These are phyloP conservation scores for Nitzschia inconspicua DNA, from an alignment of 108 stramenopile species.

Conservation along the genomic window DNA sequence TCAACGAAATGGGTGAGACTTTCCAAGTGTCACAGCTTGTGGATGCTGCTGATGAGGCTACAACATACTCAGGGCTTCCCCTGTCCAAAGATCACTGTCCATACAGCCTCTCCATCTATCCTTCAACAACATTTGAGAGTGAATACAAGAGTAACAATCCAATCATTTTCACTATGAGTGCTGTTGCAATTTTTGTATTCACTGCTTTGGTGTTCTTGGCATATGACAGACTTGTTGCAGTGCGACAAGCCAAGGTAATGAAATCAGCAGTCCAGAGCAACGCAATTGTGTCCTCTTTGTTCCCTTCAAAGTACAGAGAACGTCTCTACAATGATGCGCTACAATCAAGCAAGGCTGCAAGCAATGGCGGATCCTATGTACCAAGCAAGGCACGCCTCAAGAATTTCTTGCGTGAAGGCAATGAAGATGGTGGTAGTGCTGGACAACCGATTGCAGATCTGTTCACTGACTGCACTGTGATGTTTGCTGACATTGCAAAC, in stretches of 20 bases:
- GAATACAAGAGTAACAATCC: neutral
- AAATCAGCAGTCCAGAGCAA: slow-evolving; percentile 19
- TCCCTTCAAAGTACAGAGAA: slow-evolving; percentile 51
- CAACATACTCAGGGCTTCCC: neutral
- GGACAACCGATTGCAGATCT: too few relatives aligned
- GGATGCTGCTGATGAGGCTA: neutral
- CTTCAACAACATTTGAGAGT: too few relatives aligned
- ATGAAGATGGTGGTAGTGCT: too few relatives aligned
- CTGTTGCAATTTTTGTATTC: neutral
- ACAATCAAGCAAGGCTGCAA: slow-evolving; percentile 1
- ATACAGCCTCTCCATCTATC: slow-evolving; percentile 14
- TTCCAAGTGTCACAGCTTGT: neutral
- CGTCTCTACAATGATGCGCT: slow-evolving; percentile 29
- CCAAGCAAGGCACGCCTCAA: slow-evolving; percentile 7
- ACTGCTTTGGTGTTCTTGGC: neutral
- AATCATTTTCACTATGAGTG: neutral
- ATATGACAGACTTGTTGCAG: neutral
- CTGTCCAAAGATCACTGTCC: neutral
- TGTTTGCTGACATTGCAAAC: too few relatives aligned
- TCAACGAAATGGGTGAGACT: neutral
- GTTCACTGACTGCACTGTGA: too few relatives aligned
- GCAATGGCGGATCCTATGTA: too few relatives aligned
- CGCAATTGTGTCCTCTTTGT: slow-evolving; percentile 50
- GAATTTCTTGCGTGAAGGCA: neutral
- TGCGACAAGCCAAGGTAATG: slow-evolving; percentile 16